These are phyloP conservation scores for Pythium monospermum DNA, from an alignment of 352 stramenopile species.

Conservation along the genomic window DNA sequence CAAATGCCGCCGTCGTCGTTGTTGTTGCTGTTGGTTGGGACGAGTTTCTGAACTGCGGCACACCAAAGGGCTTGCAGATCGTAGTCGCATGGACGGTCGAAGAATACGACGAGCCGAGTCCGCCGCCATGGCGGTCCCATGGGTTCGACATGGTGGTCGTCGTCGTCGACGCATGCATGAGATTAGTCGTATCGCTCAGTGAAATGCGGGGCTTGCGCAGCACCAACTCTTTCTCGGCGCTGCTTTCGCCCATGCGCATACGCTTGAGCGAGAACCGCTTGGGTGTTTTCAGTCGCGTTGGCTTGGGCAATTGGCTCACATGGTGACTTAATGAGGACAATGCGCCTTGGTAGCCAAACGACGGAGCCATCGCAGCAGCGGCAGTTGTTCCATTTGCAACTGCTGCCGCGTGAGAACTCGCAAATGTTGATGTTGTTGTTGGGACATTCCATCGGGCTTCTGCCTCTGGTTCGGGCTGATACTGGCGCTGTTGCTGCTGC, in stretches of 20 bases:
- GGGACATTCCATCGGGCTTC: slow-evolving; percentile 3
- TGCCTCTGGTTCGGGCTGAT: slow-evolving; percentile 2
- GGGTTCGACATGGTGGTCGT: slow-evolving; percentile 24
- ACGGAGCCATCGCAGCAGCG: background rate
- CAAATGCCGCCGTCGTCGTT: slow-evolving; percentile 9
- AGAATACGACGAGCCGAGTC: no score
- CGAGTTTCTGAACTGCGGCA: background rate
- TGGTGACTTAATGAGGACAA: background rate
- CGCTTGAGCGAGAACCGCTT: slow-evolving; percentile 60
- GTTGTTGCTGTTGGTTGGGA: background rate
- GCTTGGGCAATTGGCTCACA: slow-evolving; percentile 41
- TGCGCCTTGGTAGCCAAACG: background rate
- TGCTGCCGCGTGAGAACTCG: slow-evolving; percentile 22
- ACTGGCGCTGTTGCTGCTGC: background rate
- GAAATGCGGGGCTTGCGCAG: slow-evolving; percentile 47
- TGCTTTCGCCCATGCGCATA: slow-evolving; percentile 37
- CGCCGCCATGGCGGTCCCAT: slow-evolving; percentile 16
- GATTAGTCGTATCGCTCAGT: slow-evolving; percentile 22
- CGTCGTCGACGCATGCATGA: slow-evolving; percentile 23
- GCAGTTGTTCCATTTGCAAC: slow-evolving; percentile 11
- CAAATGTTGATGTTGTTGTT: slow-evolving; percentile 20
- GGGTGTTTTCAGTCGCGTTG: slow-evolving; percentile 41
- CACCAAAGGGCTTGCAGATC: slow-evolving; percentile 6
- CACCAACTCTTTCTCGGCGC: slow-evolving; percentile 41
- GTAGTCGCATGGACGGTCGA: no score